Conservation (phyloP, 2,329 filamentous ascomycete species). For the Tolypocladium nubicola region DNA sequence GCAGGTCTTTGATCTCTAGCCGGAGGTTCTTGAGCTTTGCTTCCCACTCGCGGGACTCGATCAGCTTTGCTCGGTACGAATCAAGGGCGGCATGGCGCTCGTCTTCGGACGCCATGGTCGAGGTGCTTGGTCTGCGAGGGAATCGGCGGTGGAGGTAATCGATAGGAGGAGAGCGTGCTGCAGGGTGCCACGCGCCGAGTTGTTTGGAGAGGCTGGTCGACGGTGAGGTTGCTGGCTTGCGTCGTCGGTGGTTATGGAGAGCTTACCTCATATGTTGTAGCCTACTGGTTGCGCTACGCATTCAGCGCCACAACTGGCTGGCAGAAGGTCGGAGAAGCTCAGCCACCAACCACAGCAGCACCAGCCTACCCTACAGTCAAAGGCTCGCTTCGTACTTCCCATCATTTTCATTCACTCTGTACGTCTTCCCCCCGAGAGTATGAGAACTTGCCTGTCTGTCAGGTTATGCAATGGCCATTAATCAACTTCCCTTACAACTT, state of each 20-base stretch:
- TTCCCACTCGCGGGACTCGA: slow-evolving; percentile 98
- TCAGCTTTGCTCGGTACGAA: slow-evolving; percentile 68
- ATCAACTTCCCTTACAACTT: too few relatives aligned
- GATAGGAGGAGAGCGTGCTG: background rate
- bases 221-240: background rate
- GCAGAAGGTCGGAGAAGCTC: slow-evolving; percentile 20
- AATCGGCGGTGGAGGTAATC: background rate
- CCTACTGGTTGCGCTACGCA: slow-evolving; percentile 11
- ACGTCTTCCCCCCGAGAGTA: too few relatives aligned
- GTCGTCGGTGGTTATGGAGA: slow-evolving; percentile 13
- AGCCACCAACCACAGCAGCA: background rate
- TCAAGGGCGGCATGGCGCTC: slow-evolving; percentile 61
- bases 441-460: too few relatives aligned
- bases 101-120: slow-evolving; percentile 41
- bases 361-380: background rate
- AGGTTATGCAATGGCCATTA: too few relatives aligned
- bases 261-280: slow-evolving; percentile 32
- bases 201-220: background rate
- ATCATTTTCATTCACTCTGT: background rate
- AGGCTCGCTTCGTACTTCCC: too few relatives aligned
- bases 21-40: slow-evolving; percentile 91
- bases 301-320: slow-evolving; percentile 8
- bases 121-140: background rate
- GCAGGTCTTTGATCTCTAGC: slow-evolving; percentile 89
- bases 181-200: background rate